phyloP scores from a whole-genome alignment of 768 basidiomycete species.

The Auricularia sp. region DNA sequence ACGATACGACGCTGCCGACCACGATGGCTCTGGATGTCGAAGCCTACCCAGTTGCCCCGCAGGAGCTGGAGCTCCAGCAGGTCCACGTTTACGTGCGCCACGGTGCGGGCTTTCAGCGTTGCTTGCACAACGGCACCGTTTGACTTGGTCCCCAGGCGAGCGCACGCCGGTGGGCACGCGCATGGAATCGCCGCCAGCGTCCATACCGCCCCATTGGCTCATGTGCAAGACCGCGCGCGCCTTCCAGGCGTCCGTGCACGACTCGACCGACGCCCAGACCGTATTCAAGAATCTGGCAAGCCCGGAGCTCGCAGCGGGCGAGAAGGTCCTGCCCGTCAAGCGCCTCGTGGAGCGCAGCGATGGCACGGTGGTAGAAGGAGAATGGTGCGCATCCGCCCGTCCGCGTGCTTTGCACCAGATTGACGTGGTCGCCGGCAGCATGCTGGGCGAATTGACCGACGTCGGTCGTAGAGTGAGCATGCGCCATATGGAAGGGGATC shows the following conservation, averaged over 20 bases:
- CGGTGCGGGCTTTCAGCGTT: conserved; percentile 32
- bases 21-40: conserved; percentile 39
- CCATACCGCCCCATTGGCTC: conserved; percentile 55
- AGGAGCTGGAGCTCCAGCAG: conserved; percentile 49
- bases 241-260: conserved; percentile 16
- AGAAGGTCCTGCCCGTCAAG: conserved; percentile 24
- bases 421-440: conserved; percentile 25
- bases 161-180: conserved; percentile 67
- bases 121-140: background rate
- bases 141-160: conserved; percentile 40
- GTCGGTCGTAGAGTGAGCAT: conserved; percentile 48
- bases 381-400: conserved; percentile 44
- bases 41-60: conserved; percentile 49
- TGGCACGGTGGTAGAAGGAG: conserved; percentile 42
- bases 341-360: conserved; percentile 48
- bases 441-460: conserved; percentile 66
- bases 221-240: conserved; percentile 15
- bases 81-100: conserved; percentile 70
- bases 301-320: background rate
- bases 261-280: background rate
- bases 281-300: background rate
- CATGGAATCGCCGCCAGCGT: conserved; percentile 49
- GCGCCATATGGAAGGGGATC: conserved; percentile 7
- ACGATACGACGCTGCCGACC: background rate
- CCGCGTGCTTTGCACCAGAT: conserved; percentile 1